These are phyloP conservation scores for Dichotomopilus funicola DNA, from an alignment of 2,329 filamentous ascomycete species.

Conservation along the genomic window DNA sequence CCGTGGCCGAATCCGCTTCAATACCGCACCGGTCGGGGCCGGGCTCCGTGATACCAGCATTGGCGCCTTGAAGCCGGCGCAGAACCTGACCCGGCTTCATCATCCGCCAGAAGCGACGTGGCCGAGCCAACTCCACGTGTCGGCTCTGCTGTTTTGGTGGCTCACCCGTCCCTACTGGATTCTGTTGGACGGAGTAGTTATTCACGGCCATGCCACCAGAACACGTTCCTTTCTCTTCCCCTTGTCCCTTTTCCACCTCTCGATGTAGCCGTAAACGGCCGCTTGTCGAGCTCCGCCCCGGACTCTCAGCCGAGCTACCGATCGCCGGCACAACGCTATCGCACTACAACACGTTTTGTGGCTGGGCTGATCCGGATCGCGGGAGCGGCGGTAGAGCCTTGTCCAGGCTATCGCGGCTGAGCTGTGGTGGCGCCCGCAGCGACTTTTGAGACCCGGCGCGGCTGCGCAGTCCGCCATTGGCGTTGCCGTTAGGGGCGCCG, in stretches of 20 bases:
- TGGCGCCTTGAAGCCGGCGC: neutral
- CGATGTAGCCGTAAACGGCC: too few relatives aligned
- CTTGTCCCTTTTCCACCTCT: too few relatives aligned
- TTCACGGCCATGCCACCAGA: too few relatives aligned
- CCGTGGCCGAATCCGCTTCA: too few relatives aligned
- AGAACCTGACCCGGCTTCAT: constrained; percentile 1
- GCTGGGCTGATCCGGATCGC: constrained; percentile 4
- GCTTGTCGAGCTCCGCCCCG: too few relatives aligned
- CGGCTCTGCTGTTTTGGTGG: neutral
- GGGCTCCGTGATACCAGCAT: too few relatives aligned
- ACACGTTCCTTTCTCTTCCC: too few relatives aligned
- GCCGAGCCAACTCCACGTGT: constrained; percentile 22
- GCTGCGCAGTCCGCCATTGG: constrained; percentile 25
- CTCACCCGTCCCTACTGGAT: too few relatives aligned
- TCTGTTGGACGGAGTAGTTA: too few relatives aligned
- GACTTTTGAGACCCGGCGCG: constrained; percentile 29
- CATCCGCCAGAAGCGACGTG: constrained; percentile 11
- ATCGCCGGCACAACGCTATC: neutral
- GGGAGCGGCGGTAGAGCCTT: constrained; percentile 56
- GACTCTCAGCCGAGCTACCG: neutral
- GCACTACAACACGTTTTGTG: constrained; percentile 19
- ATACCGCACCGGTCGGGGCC: too few relatives aligned
- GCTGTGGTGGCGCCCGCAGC: constrained; percentile 30
- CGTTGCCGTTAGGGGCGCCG: too few relatives aligned
- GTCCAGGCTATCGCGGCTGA: constrained; percentile 53